These are phyloP conservation scores for Talaromyces liani DNA, from an alignment of 495 filamentous ascomycete species.

Conservation along the genomic window DNA sequence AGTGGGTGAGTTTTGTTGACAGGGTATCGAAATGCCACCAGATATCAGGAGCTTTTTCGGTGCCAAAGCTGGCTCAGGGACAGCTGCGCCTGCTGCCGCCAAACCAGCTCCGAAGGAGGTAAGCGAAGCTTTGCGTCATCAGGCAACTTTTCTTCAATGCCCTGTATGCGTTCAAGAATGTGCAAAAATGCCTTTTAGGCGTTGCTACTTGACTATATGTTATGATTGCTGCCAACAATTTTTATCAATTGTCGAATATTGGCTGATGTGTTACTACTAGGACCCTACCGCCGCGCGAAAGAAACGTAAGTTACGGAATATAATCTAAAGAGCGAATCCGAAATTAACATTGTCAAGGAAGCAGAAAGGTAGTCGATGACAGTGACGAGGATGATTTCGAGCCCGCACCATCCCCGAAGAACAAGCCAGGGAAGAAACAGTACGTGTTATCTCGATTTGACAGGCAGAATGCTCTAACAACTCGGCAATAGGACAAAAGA, in stretches of 20 bases:
- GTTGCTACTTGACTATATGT: background rate
- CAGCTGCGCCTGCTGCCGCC: conserved; percentile 18
- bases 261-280: conserved; percentile 14
- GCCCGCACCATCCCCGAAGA: conserved; percentile 36
- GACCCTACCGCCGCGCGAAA: conserved; percentile 27
- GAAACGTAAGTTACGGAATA: conserved; percentile 24
- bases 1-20: background rate
- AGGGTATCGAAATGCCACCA: conserved; percentile 53
- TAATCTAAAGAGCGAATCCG: background rate
- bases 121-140: conserved; percentile 7
- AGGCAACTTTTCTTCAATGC: background rate
- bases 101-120: conserved; percentile 36
- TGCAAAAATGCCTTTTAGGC: background rate
- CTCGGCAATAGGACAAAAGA: conserved; percentile 31
- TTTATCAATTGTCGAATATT: background rate
- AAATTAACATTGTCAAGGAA: conserved; percentile 34
- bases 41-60: conserved; percentile 82
- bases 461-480: background rate
- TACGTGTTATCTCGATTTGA: conserved; percentile 13
- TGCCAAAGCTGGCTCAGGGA: conserved; percentile 36
- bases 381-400: conserved; percentile 58
- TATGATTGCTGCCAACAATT: no score
- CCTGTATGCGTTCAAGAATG: background rate
- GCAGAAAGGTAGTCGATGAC: conserved; percentile 66
- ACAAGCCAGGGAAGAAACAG: conserved; percentile 33